phyloP scores from a whole-genome alignment of 2,329 filamentous ascomycete species.

The Dactylonectria estremocensis region DNA sequence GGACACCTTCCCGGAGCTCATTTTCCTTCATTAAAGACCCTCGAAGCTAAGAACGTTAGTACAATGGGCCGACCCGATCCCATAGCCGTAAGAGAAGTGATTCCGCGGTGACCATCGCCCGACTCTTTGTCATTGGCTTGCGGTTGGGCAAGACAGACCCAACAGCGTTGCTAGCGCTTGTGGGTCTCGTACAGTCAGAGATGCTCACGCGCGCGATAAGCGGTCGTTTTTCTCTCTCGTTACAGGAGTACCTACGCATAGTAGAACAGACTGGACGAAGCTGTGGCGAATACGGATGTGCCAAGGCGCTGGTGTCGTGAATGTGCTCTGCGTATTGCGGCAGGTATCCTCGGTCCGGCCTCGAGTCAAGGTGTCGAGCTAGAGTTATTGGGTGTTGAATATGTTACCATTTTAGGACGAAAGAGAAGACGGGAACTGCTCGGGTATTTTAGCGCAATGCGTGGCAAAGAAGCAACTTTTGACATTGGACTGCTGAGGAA shows the following conservation, averaged over 20 bases:
- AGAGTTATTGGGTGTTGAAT: neutral
- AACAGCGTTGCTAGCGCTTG: conserved; percentile 30
- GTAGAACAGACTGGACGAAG: neutral
- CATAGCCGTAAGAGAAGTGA: neutral
- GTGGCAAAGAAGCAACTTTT: conserved; percentile 21
- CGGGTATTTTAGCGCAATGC: conserved; percentile 4
- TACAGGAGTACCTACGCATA: neutral
- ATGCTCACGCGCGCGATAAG: conserved; percentile 31
- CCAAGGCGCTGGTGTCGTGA: conserved; percentile 21
- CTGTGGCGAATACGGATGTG: conserved; percentile 24
- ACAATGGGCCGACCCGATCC: conserved; percentile 3
- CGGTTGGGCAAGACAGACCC: conserved; percentile 16
- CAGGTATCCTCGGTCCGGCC: neutral
- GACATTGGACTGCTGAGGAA: conserved; percentile 5
- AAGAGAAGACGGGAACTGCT: conserved; percentile 1
- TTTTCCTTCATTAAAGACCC: neutral
- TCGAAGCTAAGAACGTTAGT: neutral
- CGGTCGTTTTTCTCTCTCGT: conserved; percentile 1
- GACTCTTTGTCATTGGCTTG: conserved; percentile 24
- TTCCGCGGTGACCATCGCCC: conserved; percentile 13
- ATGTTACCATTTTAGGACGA: conserved; percentile 17
- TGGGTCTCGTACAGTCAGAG: conserved; percentile 33
- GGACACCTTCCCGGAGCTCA: neutral
- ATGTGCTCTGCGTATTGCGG: neutral
- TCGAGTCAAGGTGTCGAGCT: neutral